Percentiles rank a stretch among this genome's conserved stretches.
Conservation (phyloP, 768 basidiomycete genomes). For the Tulasnella sp. region DNA sequence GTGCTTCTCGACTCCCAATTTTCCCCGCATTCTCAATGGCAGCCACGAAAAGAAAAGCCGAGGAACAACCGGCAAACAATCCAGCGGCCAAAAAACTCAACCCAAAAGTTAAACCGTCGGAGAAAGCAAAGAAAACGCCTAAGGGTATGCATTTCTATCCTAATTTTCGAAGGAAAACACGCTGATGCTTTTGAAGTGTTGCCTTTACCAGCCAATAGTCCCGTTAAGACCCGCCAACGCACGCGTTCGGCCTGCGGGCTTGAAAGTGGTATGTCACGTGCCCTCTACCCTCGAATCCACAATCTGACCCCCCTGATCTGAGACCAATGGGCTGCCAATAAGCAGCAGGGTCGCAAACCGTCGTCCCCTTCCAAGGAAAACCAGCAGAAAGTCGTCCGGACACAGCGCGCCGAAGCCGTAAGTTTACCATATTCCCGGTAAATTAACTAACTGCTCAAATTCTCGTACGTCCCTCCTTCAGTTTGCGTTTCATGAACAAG, state of each 20-base stretch:
- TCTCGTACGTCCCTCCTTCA: not conserved
- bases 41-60: not conserved
- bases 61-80: not conserved
- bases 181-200: not conserved
- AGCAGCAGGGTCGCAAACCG: not conserved
- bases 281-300: not conserved
- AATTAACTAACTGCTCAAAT: not conserved
- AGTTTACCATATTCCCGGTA: not conserved
- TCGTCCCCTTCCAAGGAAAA: not conserved
- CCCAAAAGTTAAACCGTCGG: not conserved
- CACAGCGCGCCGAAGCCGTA: not conserved
- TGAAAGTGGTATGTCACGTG: not conserved
- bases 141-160: not conserved
- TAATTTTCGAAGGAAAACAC: not conserved
- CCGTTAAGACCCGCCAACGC: not conserved
- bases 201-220: not conserved
- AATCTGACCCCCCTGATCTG: not conserved
- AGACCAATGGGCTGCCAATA: not conserved
- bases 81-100: not conserved
- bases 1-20: too few relatives aligned
- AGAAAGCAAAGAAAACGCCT: not conserved
- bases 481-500: not conserved
- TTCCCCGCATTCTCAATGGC: not conserved
- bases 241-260: not conserved
- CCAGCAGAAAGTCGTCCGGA: not conserved